Evolutionary conservation across 129 eudicot species (phyloP).

Genomic region (Erigeron canadensis): DNA sequence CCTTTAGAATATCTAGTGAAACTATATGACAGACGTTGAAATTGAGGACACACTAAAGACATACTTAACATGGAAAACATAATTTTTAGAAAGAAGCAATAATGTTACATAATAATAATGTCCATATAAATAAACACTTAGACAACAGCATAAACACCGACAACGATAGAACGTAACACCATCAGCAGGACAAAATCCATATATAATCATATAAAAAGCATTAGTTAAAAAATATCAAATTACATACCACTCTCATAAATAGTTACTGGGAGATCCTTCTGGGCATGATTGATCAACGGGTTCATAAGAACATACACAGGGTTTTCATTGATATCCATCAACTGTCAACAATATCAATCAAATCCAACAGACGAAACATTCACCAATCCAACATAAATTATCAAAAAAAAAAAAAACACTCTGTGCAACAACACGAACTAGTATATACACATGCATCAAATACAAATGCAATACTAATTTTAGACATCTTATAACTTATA

Average conservation of each 20-base stretch:
- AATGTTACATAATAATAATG: not conserved
- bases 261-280: slow-evolving; percentile 89
- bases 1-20: not conserved
- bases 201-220: not conserved
- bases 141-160: not conserved
- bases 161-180: not conserved
- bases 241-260: slow-evolving; percentile 88
- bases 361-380: not conserved
- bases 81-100: not conserved
- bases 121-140: too few relatives aligned
- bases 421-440: not conserved
- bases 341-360: slow-evolving; percentile 41
- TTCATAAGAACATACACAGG: slow-evolving; percentile 87
- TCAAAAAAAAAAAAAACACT: not conserved
- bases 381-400: not conserved
- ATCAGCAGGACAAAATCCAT: slow-evolving; percentile 1
- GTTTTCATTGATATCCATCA: slow-evolving; percentile 97
- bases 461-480: not conserved
- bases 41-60: not conserved
- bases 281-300: slow-evolving; percentile 87
- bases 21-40: not conserved
- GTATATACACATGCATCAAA: slow-evolving; percentile 3
- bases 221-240: not conserved
- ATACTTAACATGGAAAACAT: slow-evolving; percentile 2
- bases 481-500: not conserved